A percentile compares a stretch with the other conserved stretches of the same genome.
phyloP scores from a whole-genome alignment of 805 yeast genomes.

The Saccharomycopsis sp. region DNA sequence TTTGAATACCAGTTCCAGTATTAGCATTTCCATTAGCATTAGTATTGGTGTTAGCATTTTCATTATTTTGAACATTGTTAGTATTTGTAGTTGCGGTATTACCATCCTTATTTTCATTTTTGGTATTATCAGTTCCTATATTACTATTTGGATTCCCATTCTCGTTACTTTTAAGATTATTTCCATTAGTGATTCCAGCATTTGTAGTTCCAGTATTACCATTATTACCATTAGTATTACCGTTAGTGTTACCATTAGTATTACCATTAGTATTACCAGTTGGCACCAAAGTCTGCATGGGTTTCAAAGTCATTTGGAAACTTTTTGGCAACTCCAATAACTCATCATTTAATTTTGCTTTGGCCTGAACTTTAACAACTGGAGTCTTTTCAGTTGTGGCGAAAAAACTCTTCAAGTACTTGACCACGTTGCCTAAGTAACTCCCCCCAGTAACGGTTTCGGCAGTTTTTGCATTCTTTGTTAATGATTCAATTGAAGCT shows the following conservation, averaged over 20 bases:
- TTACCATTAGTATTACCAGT: not conserved
- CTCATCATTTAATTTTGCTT: not conserved
- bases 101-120: no score
- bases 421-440: no score
- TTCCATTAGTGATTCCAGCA: not conserved
- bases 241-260: no score
- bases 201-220: not conserved
- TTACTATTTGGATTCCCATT: not conserved
- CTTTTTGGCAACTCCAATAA: conserved; percentile 8
- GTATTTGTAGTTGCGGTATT: no score
- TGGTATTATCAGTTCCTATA: no score
- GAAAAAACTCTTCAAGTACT: no score
- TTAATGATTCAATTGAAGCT: no score
- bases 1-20: not conserved
- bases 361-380: no score
- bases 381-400: no score
- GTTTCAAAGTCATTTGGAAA: not conserved
- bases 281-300: not conserved
- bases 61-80: not conserved
- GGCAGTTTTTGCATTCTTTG: no score
- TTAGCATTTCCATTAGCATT: not conserved
- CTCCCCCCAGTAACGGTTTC: no score
- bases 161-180: not conserved
- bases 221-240: not conserved
- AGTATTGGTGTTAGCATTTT: not conserved